phyloP scores from a whole-genome alignment of 345 rosid genomes.

The Chamaenerion angustifolium region DNA sequence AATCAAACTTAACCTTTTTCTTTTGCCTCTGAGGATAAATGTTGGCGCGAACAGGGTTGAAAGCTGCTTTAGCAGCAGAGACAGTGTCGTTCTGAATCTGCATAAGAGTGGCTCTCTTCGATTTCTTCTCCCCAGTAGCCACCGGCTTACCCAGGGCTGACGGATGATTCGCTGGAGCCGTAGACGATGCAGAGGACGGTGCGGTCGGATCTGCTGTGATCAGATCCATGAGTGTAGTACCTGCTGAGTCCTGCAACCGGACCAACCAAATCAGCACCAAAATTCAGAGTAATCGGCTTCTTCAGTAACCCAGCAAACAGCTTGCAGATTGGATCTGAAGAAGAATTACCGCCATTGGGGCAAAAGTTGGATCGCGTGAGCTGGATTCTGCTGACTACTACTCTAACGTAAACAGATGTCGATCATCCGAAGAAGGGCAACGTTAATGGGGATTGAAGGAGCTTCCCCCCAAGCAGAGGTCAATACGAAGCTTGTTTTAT shows the following conservation, averaged over 20 bases:
- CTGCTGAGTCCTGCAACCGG: slow-evolving; percentile 56
- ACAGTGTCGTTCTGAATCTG: slow-evolving; percentile 92
- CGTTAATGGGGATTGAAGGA: too few relatives aligned
- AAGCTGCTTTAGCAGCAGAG: slow-evolving; percentile 85
- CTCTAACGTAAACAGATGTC: too few relatives aligned
- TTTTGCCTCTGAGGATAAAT: slow-evolving; percentile 64
- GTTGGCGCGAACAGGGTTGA: slow-evolving; percentile 52
- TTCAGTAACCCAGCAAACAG: neutral
- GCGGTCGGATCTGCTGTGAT: slow-evolving; percentile 74
- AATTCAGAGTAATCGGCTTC: neutral
- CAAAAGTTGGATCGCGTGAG: too few relatives aligned
- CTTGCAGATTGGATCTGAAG: slow-evolving; percentile 1
- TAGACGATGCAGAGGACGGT: slow-evolving; percentile 19
- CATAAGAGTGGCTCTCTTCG: slow-evolving; percentile 64
- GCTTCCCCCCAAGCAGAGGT: too few relatives aligned
- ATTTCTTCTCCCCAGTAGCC: slow-evolving; percentile 61
- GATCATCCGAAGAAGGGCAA: too few relatives aligned
- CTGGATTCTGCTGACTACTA: too few relatives aligned
- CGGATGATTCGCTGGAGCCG: slow-evolving; percentile 22
- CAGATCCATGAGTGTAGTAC: slow-evolving; percentile 95
- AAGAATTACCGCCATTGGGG: slow-evolving; percentile 6
- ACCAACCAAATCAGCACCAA: neutral
- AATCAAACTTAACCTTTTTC: slow-evolving; percentile 21
- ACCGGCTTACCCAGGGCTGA: slow-evolving; percentile 27
- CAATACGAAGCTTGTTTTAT: too few relatives aligned